Evolutionary conservation across 495 filamentous ascomycete genomes (phyloP), one percentile per base, ranked within the genome.

Genomic region (Oleoguttula mirabilis): DNA sequence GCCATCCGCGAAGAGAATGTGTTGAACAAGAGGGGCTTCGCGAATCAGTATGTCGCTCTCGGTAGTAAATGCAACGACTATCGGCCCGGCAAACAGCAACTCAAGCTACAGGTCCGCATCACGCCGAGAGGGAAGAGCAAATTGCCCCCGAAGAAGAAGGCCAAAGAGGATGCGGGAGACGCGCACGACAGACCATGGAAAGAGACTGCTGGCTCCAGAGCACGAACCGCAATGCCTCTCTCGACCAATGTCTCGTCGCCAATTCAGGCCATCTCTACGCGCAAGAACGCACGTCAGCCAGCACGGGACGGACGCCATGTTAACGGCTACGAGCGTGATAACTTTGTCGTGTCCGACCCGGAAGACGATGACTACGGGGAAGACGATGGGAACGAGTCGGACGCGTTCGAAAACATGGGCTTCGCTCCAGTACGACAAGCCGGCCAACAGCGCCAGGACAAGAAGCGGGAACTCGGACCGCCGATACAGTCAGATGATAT

Each of bases 191-290:
- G 39, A 34, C 17, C 61, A 54, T 22, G 65, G 53, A 22, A 60
- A 55, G 30, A 52, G 50, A 22, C 55, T 14, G 55, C 40, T 30
- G 52, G 56, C 15, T 43, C 60, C 20, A 28, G 5, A 20, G 14
- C 22, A 4, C 21, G 17, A 1, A 10, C 36, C 2, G 59, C 66
- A 14, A 57, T 67, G 53, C 79, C 79, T 16, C 59, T 68, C 38
- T 92, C 88, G 4, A 94, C 88, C 0, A 82, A 85, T 41, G 71
- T 94, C 8, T 87, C 90, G 2, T 94, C 90, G 10, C 88, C 90
- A 4, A 58, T 85, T 3, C 69, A 79, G 56, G 66, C 66, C 27
- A 72, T 66, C 12, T 60, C 70, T 35, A 52, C 70, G 59, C 39
- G 63, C 52, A 21, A 64, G 60, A 42, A 59, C 40, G 39, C 33